Percentiles rank a stretch among this genome's conserved stretches.
Evolutionary conservation across 2,329 filamentous ascomycete genomes (phyloP).

Genomic region (Aureobasidium uvarum): DNA sequence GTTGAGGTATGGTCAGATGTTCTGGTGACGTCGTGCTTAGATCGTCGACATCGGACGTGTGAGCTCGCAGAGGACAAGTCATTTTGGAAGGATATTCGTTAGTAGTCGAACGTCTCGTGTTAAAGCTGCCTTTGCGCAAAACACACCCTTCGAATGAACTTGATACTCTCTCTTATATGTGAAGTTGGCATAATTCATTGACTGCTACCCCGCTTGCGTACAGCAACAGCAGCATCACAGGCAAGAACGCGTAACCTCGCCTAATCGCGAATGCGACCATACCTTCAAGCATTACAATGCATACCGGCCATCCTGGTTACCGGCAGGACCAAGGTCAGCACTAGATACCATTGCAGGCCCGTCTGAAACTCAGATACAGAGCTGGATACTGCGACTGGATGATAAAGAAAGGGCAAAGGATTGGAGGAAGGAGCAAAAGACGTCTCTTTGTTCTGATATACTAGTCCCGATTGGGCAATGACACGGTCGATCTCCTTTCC

Average conservation of each 20-base stretch:
- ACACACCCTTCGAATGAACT: background rate
- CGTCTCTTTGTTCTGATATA: background rate
- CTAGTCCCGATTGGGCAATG: background rate
- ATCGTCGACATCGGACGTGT: background rate
- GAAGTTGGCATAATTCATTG: background rate
- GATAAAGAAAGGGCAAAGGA: background rate
- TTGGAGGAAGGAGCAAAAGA: background rate
- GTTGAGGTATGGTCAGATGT: slow-evolving; percentile 29
- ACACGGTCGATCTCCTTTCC: background rate
- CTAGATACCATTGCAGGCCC: background rate
- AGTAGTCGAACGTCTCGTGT: background rate
- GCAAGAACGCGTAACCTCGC: background rate
- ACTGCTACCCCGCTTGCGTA: background rate
- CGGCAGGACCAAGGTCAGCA: background rate
- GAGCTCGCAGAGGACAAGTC: background rate
- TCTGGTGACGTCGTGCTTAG: background rate
- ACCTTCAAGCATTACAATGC: background rate
- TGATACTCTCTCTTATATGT: background rate
- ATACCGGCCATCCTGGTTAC: background rate
- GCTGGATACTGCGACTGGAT: background rate
- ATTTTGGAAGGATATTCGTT: background rate
- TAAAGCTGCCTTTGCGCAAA: background rate
- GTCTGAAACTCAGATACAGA: background rate
- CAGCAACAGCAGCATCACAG: background rate
- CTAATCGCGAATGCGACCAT: background rate